phyloP scores from a whole-genome alignment of 2,329 filamentous ascomycete species.

The Dactylonectria estremocensis region DNA sequence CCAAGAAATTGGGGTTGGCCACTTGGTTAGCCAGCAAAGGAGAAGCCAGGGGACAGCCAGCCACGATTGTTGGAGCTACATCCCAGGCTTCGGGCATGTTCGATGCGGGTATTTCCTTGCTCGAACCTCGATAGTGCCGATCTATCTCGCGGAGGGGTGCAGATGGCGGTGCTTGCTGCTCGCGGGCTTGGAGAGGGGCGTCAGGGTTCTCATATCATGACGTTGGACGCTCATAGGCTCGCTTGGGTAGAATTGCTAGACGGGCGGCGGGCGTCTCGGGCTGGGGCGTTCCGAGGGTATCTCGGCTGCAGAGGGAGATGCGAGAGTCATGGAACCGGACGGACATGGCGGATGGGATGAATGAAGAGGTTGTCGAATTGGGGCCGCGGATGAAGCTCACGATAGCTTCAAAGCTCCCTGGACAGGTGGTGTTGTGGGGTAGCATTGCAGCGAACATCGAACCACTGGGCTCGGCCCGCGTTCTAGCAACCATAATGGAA shows the following conservation, averaged over 20 bases:
- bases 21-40: slow-evolving; percentile 27
- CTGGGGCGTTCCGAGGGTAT: slow-evolving; percentile 10
- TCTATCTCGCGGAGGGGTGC: slow-evolving; percentile 23
- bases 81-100: slow-evolving; percentile 14
- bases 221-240: slow-evolving; percentile 42
- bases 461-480: slow-evolving; percentile 32
- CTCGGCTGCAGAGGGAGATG: slow-evolving; percentile 12
- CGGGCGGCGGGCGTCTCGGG: slow-evolving; percentile 28
- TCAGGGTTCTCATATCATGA: slow-evolving; percentile 5
- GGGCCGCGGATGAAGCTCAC: slow-evolving; percentile 41
- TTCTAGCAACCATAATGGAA: slow-evolving; percentile 33
- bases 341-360: neutral
- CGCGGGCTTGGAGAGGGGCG: neutral
- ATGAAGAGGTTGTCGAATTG: slow-evolving; percentile 7
- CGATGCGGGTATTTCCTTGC: slow-evolving; percentile 31
- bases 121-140: slow-evolving; percentile 37
- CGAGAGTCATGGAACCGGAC: slow-evolving; percentile 8
- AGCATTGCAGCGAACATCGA: slow-evolving; percentile 33
- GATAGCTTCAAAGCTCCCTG: slow-evolving; percentile 40
- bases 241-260: slow-evolving; percentile 32
- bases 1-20: slow-evolving; percentile 32
- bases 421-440: slow-evolving; percentile 48
- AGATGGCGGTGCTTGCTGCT: neutral
- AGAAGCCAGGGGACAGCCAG: slow-evolving; percentile 21
- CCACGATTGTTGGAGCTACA: slow-evolving; percentile 19